phyloP scores from a whole-genome alignment of 768 basidiomycete species.

The Lentinus tigrinus region DNA sequence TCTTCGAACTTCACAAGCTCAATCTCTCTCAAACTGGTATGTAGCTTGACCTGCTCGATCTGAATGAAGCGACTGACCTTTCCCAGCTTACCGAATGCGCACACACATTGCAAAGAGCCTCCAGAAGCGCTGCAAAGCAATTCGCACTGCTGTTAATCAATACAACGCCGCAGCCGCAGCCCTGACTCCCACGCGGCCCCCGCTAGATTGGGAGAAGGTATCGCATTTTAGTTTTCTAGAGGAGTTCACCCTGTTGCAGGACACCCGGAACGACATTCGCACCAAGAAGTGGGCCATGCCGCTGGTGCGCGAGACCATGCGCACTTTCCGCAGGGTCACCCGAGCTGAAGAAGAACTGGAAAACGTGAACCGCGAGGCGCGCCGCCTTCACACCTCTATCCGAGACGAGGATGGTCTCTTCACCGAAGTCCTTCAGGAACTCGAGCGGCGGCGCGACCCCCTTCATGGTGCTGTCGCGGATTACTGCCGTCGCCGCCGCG shows the following conservation, averaged over 20 bases:
- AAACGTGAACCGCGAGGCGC: slow-evolving; percentile 25
- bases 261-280: slow-evolving; percentile 25
- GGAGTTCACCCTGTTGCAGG: slow-evolving; percentile 30
- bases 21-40: slow-evolving; percentile 36
- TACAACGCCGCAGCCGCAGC: slow-evolving; percentile 31
- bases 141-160: slow-evolving; percentile 25
- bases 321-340: slow-evolving; percentile 16
- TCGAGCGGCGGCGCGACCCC: not conserved
- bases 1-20: slow-evolving; percentile 40
- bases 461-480: slow-evolving; percentile 3
- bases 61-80: not conserved
- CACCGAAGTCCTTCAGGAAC: not conserved
- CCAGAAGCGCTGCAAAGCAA: slow-evolving; percentile 25
- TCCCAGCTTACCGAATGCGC: slow-evolving; percentile 30
- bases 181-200: slow-evolving; percentile 23
- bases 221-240: slow-evolving; percentile 29
- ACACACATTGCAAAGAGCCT: slow-evolving; percentile 32
- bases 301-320: slow-evolving; percentile 22
- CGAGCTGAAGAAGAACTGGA: slow-evolving; percentile 28
- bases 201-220: slow-evolving; percentile 27
- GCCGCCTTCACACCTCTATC: slow-evolving; percentile 27
- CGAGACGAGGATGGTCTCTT: slow-evolving; percentile 19
- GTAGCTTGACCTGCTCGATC: not conserved
- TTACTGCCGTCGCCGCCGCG: not conserved
- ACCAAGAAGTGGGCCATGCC: slow-evolving; percentile 28